A percentile compares a stretch with the other conserved stretches of the same genome.
phyloP scores from a whole-genome alignment of 768 basidiomycete genomes.

The Leccinellum rugosiceps region DNA sequence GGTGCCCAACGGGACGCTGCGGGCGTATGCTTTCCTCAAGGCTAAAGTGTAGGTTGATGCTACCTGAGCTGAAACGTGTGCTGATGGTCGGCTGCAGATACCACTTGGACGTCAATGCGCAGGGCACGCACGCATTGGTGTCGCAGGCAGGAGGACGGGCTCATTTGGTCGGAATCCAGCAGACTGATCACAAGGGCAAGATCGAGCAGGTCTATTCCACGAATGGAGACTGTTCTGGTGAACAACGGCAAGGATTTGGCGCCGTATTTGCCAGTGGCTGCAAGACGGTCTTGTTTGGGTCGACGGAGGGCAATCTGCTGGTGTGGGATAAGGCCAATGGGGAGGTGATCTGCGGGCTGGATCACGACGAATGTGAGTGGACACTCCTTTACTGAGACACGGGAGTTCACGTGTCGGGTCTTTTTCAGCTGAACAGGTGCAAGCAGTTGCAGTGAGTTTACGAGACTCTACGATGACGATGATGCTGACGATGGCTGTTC shows the following conservation, averaged over 20 bases:
- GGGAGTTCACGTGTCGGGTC: slow-evolving; percentile 5
- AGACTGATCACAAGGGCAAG: slow-evolving; percentile 48
- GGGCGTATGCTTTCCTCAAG: slow-evolving; percentile 57
- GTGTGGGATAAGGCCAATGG: slow-evolving; percentile 61
- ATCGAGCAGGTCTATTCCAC: slow-evolving; percentile 52
- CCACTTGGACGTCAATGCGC: slow-evolving; percentile 50
- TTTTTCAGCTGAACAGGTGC: slow-evolving; percentile 29
- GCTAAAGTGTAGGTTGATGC: slow-evolving; percentile 49
- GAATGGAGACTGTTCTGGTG: slow-evolving; percentile 32
- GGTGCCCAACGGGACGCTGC: slow-evolving; percentile 62
- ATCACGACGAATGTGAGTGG: slow-evolving; percentile 55
- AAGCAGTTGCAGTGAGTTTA: slow-evolving; percentile 35
- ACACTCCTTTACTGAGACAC: neutral
- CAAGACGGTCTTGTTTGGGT: slow-evolving; percentile 56
- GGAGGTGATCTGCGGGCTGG: slow-evolving; percentile 53
- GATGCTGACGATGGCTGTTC: slow-evolving; percentile 26
- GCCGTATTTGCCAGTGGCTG: slow-evolving; percentile 54
- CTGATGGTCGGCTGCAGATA: slow-evolving; percentile 37
- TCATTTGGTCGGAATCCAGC: slow-evolving; percentile 48
- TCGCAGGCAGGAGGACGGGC: slow-evolving; percentile 49
- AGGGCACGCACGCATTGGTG: slow-evolving; percentile 50
- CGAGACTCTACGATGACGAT: neutral
- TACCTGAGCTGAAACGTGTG: neutral
- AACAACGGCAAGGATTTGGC: slow-evolving; percentile 37
- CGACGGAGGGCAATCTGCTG: slow-evolving; percentile 49